phyloP scores from a whole-genome alignment of 1,139 yeast species.

The Candida smagusa region DNA sequence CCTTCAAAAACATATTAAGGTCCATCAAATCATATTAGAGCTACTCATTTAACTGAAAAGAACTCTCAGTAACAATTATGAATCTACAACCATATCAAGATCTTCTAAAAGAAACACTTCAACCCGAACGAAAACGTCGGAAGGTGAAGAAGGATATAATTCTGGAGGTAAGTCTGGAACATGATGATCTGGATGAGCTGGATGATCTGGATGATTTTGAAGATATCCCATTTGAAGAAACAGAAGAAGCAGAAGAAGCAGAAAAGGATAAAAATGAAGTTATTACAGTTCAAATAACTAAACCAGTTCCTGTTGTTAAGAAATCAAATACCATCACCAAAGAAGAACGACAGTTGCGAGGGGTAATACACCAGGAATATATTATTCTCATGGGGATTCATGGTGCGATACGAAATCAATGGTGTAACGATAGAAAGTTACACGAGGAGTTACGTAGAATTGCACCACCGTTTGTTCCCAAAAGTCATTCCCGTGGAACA shows the following conservation, averaged over 20 bases:
- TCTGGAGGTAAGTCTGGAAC: not conserved
- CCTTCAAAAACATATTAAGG: too few relatives aligned
- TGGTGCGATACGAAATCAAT: slow-evolving; percentile 64
- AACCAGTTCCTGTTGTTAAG: slow-evolving; percentile 1
- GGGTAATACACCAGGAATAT: slow-evolving; percentile 56
- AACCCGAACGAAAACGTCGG: not conserved
- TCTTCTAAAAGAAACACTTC: not conserved
- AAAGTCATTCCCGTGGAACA: not conserved
- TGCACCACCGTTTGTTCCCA: slow-evolving; percentile 34
- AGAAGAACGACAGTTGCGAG: slow-evolving; percentile 54
- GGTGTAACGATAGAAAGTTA: slow-evolving; percentile 60
- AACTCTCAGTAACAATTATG: too few relatives aligned
- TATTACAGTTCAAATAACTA: slow-evolving; percentile 4
- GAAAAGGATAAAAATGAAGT: not conserved
- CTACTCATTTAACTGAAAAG: too few relatives aligned
- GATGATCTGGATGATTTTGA: slow-evolving; percentile 4
- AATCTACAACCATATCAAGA: not conserved
- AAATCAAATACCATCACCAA: slow-evolving; percentile 39
- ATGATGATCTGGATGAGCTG: not conserved
- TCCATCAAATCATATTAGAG: too few relatives aligned
- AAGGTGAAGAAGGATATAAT: not conserved
- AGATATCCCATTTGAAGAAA: slow-evolving; percentile 1
- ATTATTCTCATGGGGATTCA: slow-evolving; percentile 59
- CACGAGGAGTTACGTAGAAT: slow-evolving; percentile 31
- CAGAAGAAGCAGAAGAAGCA: too few relatives aligned